Evolutionary conservation across 2,329 filamentous ascomycete species (phyloP).

Genomic region (Davidsoniella neocaledoniae): DNA sequence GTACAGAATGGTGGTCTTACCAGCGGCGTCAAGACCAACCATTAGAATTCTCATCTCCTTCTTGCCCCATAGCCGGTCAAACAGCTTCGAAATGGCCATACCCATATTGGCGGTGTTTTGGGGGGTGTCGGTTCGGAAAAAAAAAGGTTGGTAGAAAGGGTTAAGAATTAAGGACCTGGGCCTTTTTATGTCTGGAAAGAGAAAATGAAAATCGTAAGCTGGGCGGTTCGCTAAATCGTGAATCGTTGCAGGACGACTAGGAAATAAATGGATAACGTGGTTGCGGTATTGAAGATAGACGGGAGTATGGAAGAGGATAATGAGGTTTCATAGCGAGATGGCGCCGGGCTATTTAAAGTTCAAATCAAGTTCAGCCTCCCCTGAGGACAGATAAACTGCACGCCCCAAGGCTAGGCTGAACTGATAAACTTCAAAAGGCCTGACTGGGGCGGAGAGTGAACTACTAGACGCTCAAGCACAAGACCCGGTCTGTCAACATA

Average conservation of each 20-base stretch:
- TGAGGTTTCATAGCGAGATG: neutral
- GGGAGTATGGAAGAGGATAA: neutral
- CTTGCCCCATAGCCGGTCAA: conserved; percentile 94
- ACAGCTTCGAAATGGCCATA: conserved; percentile 92
- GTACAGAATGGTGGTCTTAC: conserved; percentile 99
- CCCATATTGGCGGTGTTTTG: conserved; percentile 47
- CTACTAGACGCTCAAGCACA: neutral
- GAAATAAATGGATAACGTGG: neutral
- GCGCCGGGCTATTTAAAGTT: conserved; percentile 10
- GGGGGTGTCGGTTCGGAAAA: conserved; percentile 15
- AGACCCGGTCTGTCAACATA: neutral
- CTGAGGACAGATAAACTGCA: conserved; percentile 13
- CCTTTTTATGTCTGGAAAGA: conserved; percentile 8
- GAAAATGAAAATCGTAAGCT: conserved; percentile 1
- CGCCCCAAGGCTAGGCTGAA: conserved; percentile 10
- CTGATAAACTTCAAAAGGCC: conserved; percentile 2
- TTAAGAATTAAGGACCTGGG: conserved; percentile 8
- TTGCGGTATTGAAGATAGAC: neutral
- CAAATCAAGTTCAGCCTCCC: conserved; percentile 10
- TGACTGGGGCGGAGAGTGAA: neutral
- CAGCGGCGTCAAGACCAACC: conserved; percentile 97
- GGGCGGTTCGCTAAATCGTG: neutral
- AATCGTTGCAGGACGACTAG: conserved; percentile 1
- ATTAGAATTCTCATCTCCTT: conserved; percentile 99
- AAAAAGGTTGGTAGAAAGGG: conserved; percentile 8